A percentile compares a stretch with the other conserved stretches of the same genome.
Conservation (phyloP, 495 filamentous ascomycete species). For the Trichoderma reesei region DNA sequence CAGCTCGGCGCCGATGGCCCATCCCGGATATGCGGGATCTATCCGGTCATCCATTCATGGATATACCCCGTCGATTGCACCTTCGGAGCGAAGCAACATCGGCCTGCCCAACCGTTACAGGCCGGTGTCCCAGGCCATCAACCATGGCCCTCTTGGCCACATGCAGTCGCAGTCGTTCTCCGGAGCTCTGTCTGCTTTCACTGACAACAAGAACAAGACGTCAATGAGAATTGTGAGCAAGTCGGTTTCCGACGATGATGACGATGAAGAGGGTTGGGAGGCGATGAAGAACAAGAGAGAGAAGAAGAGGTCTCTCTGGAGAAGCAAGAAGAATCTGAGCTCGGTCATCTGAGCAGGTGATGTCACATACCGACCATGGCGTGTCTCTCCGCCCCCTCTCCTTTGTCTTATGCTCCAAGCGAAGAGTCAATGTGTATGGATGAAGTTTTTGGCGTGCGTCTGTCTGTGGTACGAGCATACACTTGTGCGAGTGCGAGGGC, state of each 20-base stretch:
- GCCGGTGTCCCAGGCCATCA: conserved; percentile 55
- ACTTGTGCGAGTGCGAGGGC: not conserved
- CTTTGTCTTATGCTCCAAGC: not conserved
- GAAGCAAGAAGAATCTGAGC: conserved; percentile 48
- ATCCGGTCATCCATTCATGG: conserved; percentile 34
- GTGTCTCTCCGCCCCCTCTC: not conserved
- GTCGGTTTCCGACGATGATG: conserved; percentile 53
- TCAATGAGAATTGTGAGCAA: conserved; percentile 21
- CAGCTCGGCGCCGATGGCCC: conserved; percentile 33
- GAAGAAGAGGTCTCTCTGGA: conserved; percentile 67
- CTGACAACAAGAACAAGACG: conserved; percentile 15
- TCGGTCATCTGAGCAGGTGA: conserved; percentile 30
- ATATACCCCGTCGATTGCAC: conserved; percentile 64
- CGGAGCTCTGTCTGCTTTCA: conserved; percentile 33
- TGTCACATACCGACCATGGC: conserved; percentile 21
- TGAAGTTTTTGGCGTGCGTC: not conserved
- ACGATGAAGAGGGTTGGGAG: conserved; percentile 74
- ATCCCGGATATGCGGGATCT: conserved; percentile 17
- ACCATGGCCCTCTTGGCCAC: conserved; percentile 14
- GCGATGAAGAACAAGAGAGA: conserved; percentile 80
- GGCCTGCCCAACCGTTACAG: conserved; percentile 87
- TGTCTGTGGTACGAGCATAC: not conserved
- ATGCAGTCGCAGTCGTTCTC: conserved; percentile 44
- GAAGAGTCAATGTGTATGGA: not conserved
- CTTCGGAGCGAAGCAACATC: conserved; percentile 88